Base-by-base conservation (phyloP, 2,329 filamentous ascomycete genomes). In the Acarospora socialis region DNA sequence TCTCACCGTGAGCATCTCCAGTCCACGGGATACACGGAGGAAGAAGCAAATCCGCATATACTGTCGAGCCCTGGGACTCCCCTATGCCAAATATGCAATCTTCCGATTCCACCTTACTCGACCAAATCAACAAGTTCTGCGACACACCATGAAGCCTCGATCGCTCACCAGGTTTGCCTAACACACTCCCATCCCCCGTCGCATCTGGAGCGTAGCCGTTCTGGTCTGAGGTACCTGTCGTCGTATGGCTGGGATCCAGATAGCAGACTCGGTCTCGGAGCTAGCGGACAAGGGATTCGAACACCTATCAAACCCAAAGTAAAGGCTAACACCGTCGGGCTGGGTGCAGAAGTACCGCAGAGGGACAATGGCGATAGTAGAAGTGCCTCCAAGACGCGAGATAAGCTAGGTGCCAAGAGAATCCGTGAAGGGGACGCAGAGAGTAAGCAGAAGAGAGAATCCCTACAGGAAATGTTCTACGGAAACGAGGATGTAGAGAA, bases 281-380 rank as follows among this genome's bases (percentile, higher is more conserved):
- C 68, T 7, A 56, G 60, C 2, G 75, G 79, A 1, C 70, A 79
- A 42, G 86, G 86, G 3, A 76, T 82, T 38, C 64, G 77, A 23
- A 76, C 74, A 42, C 86, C 86, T 1, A 63, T 94, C 40, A 83
- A 83, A 49, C 60, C 70, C 1, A 68, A 65, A 36, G 60, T 68
- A 33, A 93, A 93, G 55, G 68, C 75, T 25, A 73, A 87, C 48
- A 83, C 69, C 3, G 59, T 79, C 5, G 87, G 86, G 0, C 54
- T 93, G 16, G 83, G 84, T 0, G 62, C 65, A 24, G 51, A 59
- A 4, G 42, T 59, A 19, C 53, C 55, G 58, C 19, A 7, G 35
- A 35, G 5, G 41, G n/a, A 35, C 21, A 47, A 50, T 34, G 38
- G 34, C 21, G 28, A 40, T 9, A 26, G 33, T 28, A 18, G 35